phyloP scores from a whole-genome alignment of 2,329 filamentous ascomycete species.

The Teratosphaeriaceae sp. region DNA sequence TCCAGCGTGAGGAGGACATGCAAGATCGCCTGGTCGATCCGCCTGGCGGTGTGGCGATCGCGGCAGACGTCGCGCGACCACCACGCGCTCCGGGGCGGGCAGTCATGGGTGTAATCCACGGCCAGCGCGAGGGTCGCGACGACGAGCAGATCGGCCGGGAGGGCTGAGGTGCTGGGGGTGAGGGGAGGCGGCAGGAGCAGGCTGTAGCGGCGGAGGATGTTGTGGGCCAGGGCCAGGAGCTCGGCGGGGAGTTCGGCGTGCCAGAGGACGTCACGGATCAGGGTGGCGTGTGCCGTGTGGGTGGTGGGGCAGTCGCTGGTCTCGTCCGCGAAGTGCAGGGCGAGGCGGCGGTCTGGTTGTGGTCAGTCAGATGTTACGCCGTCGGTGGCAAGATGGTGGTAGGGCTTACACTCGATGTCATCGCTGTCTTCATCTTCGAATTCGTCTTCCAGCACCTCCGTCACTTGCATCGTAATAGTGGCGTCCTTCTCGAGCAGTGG shows the following conservation, averaged over 20 bases:
- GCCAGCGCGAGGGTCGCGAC: conserved; percentile 22
- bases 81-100: conserved; percentile 13
- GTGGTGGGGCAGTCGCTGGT: conserved; percentile 6
- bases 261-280: conserved; percentile 19
- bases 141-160: conserved; percentile 18
- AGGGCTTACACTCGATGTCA: too few relatives aligned
- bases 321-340: conserved; percentile 15
- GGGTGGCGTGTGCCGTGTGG: conserved; percentile 5
- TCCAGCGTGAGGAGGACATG: conserved; percentile 11
- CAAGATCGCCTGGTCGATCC: conserved; percentile 12
- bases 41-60: conserved; percentile 7
- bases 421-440: too few relatives aligned
- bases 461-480: too few relatives aligned
- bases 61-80: conserved; percentile 15
- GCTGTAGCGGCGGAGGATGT: conserved; percentile 17
- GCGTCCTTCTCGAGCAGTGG: too few relatives aligned
- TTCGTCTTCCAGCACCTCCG: too few relatives aligned
- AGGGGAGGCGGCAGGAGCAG: neutral
- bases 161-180: neutral
- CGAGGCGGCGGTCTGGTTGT: conserved; percentile 14
- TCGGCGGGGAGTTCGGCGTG: conserved; percentile 21
- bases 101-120: conserved; percentile 22
- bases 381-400: too few relatives aligned
- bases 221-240: conserved; percentile 24
- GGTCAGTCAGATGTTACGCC: too few relatives aligned